A percentile compares a stretch with the other conserved stretches of the same genome.
Evolutionary conservation across 106 monocot genomes (phyloP).

Genomic region (Iris macrosiphon): DNA sequence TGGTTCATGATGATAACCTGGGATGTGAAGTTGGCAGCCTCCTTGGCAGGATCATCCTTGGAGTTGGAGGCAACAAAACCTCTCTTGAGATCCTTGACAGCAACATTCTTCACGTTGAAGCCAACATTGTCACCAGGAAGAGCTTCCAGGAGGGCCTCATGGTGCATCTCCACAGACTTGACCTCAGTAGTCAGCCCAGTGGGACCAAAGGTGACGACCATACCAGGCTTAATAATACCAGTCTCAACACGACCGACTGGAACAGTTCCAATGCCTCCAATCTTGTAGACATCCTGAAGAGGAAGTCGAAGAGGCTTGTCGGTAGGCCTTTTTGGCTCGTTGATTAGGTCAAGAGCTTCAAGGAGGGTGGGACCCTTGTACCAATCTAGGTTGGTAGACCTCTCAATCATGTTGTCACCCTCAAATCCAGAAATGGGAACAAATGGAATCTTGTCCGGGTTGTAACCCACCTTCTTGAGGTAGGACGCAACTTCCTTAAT

Average conservation of each 20-base stretch:
- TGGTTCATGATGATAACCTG: slow-evolving; percentile 69
- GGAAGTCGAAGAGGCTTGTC: slow-evolving; percentile 62
- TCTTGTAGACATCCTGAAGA: slow-evolving; percentile 65
- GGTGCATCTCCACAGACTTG: slow-evolving; percentile 66
- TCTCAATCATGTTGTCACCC: slow-evolving; percentile 65
- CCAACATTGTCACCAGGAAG: slow-evolving; percentile 54
- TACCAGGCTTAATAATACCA: slow-evolving; percentile 47
- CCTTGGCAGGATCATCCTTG: slow-evolving; percentile 51
- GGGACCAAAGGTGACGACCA: slow-evolving; percentile 50
- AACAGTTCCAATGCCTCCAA: slow-evolving; percentile 53
- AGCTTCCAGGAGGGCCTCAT: slow-evolving; percentile 45
- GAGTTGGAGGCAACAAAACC: slow-evolving; percentile 62
- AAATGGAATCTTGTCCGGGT: slow-evolving; percentile 53
- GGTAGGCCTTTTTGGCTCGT: slow-evolving; percentile 46
- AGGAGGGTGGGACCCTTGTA: slow-evolving; percentile 64
- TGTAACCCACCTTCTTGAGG: slow-evolving; percentile 63
- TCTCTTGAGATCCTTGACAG: slow-evolving; percentile 56
- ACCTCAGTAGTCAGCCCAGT: slow-evolving; percentile 55
- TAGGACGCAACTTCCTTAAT: slow-evolving; percentile 55
- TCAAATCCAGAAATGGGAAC: slow-evolving; percentile 62
- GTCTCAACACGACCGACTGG: slow-evolving; percentile 51
- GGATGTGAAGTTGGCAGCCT: slow-evolving; percentile 49
- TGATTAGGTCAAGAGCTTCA: slow-evolving; percentile 45
- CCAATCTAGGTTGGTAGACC: slow-evolving; percentile 61
- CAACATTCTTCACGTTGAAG: slow-evolving; percentile 60